A percentile compares a stretch with the other conserved stretches of the same genome.
phyloP scores from a whole-genome alignment of 805 yeast genomes.

The Schizosaccharomyces lindneri region DNA sequence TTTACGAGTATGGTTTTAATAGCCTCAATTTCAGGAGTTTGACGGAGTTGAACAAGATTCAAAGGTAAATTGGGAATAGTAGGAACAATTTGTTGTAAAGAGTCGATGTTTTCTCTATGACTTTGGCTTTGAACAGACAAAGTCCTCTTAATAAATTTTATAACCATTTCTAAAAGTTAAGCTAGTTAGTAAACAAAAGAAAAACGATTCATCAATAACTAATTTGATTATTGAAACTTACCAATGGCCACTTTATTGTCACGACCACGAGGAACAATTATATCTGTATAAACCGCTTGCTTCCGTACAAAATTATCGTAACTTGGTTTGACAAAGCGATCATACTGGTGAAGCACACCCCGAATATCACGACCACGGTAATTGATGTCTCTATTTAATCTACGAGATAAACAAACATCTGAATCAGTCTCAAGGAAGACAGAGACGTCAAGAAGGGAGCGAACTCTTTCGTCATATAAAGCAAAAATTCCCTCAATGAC shows the following conservation, averaged over 20 bases:
- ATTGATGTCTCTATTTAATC: conserved; percentile 66
- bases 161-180: conserved; percentile 26
- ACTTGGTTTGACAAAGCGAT: conserved; percentile 72
- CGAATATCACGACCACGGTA: conserved; percentile 63
- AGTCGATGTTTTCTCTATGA: conserved; percentile 29
- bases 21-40: conserved; percentile 3
- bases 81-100: neutral
- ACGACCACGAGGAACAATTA: conserved; percentile 73
- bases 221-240: neutral
- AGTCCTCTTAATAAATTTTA: conserved; percentile 55
- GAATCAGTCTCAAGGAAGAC: conserved; percentile 74
- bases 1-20: neutral
- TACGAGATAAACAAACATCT: conserved; percentile 73
- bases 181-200: too few species aligned
- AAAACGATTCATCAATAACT: neutral
- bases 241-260: conserved; percentile 55
- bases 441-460: conserved; percentile 60
- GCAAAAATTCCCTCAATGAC: conserved; percentile 83
- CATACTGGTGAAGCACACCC: conserved; percentile 79
- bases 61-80: conserved; percentile 28
- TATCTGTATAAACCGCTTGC: conserved; percentile 55
- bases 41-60: conserved; percentile 5
- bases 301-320: conserved; percentile 54
- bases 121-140: conserved; percentile 34
- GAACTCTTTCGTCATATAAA: conserved; percentile 39